A percentile compares a stretch with the other conserved stretches of the same genome.
phyloP scores from a whole-genome alignment of 345 rosid genomes.

The Hibiscus syriacus region DNA sequence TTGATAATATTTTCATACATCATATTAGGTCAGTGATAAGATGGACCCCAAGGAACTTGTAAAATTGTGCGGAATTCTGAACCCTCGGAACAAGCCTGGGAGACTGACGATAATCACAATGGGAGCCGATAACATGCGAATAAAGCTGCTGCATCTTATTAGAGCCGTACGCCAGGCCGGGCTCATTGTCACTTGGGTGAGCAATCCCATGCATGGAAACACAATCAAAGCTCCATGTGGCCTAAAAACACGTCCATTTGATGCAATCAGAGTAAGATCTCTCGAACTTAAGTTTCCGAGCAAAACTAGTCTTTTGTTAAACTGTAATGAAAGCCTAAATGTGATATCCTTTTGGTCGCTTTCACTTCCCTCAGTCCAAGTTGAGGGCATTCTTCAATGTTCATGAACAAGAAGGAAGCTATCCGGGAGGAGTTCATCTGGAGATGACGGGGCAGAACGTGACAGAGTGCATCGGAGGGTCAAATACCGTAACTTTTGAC shows the following conservation, averaged over 20 bases:
- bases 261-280: conserved; percentile 43
- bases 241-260: conserved; percentile 57
- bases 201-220: conserved; percentile 69
- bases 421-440: conserved; percentile 14
- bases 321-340: neutral
- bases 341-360: neutral
- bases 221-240: conserved; percentile 62
- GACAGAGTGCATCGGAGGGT: conserved; percentile 8
- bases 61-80: conserved; percentile 48
- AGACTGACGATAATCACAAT: conserved; percentile 49
- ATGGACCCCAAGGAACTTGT: conserved; percentile 65
- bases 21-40: conserved; percentile 52
- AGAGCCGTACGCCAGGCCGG: conserved; percentile 61
- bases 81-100: conserved; percentile 59
- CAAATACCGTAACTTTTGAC: conserved; percentile 8
- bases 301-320: too few relatives aligned
- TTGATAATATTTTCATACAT: conserved; percentile 4
- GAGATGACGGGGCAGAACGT: conserved; percentile 17
- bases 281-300: too few relatives aligned
- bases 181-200: conserved; percentile 65
- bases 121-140: conserved; percentile 66
- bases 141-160: conserved; percentile 54
- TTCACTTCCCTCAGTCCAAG: neutral
- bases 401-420: conserved; percentile 15
- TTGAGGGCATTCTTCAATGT: conserved; percentile 15